Evolutionary conservation across 176 grass and related monocot species (phyloP).

Genomic region (Aegilops speltoides): DNA sequence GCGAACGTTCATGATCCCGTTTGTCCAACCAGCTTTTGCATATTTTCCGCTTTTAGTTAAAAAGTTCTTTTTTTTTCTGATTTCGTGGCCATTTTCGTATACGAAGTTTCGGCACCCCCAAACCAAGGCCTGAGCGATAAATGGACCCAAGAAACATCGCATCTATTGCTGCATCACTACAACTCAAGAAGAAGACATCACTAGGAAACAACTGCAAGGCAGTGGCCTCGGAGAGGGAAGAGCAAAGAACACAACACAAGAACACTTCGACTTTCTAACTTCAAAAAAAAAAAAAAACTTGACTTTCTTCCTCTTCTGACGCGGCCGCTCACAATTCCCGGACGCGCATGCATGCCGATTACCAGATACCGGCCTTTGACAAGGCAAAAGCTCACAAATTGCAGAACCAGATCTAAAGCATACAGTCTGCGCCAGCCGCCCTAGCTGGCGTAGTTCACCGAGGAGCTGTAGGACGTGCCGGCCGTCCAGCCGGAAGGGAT

Average conservation of each 20-base stretch:
- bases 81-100: neutral
- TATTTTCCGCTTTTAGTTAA: neutral
- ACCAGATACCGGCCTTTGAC: neutral
- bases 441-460: conserved; percentile 37
- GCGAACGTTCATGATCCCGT: neutral
- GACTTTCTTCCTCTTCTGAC: conserved; percentile 33
- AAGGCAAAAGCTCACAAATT: neutral
- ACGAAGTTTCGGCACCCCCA: neutral
- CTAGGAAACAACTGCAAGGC: neutral
- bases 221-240: neutral
- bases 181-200: neutral
- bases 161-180: neutral
- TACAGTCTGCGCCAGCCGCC: neutral
- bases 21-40: neutral
- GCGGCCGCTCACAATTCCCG: conserved; percentile 35
- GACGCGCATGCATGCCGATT: conserved; percentile 26
- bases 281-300: too few species aligned
- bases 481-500: conserved; percentile 48
- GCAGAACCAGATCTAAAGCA: neutral
- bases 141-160: neutral
- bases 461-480: conserved; percentile 10
- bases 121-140: neutral
- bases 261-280: too few species aligned
- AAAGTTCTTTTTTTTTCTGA: neutral
- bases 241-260: neutral